Conservation (phyloP, 176 grass and related monocot species). For the Bromus sterilis region DNA sequence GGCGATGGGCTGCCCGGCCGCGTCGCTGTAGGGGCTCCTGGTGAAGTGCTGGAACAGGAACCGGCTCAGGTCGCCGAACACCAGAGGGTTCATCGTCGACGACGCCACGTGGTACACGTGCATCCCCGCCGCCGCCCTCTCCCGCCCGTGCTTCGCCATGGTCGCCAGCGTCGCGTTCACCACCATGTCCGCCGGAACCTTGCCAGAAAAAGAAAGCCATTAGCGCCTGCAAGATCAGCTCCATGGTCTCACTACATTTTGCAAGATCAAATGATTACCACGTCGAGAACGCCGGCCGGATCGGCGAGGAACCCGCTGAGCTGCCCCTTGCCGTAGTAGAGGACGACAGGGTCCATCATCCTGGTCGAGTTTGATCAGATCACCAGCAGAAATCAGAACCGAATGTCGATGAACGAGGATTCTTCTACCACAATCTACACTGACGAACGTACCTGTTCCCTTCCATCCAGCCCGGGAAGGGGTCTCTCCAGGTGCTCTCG, state of each 20-base stretch:
- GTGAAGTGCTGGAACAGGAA: conserved; percentile 78
- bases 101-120: conserved; percentile 90
- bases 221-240: neutral
- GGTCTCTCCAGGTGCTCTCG: conserved; percentile 82
- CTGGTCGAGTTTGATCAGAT: conserved; percentile 1
- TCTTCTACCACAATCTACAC: neutral
- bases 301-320: conserved; percentile 80
- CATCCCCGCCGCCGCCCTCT: conserved; percentile 24
- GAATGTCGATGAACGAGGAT: neutral
- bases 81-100: conserved; percentile 74
- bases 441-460: conserved; percentile 49
- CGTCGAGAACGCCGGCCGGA: conserved; percentile 64
- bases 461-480: conserved; percentile 98
- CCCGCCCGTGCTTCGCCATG: conserved; percentile 72
- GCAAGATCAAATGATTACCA: conserved; percentile 38
- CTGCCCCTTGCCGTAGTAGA: conserved; percentile 94
- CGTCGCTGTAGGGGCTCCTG: conserved; percentile 44
- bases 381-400: neutral
- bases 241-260: neutral
- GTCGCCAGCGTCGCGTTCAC: conserved; percentile 84
- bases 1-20: conserved; percentile 47
- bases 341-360: conserved; percentile 95
- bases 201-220: neutral
- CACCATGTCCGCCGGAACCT: conserved; percentile 98
- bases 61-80: conserved; percentile 57